phyloP scores from a whole-genome alignment of 208 protist genomes.

The Trypanosoma avium region DNA sequence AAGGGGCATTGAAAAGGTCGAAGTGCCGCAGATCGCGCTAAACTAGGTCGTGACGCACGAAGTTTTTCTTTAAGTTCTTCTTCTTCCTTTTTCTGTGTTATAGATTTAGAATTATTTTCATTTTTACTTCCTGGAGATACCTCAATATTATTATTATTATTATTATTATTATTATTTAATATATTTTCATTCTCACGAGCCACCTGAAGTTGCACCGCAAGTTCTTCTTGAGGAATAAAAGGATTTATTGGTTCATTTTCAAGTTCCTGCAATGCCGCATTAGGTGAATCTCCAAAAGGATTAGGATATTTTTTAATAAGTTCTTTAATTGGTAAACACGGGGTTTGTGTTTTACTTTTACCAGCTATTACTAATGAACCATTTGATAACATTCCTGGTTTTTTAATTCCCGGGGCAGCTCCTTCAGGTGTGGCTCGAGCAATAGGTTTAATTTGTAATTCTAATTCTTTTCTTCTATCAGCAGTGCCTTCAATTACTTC shows the following conservation, averaged over 20 bases:
- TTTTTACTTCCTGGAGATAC: neutral
- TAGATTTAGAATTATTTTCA: neutral
- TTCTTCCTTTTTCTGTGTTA: neutral
- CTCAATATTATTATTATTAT: neutral
- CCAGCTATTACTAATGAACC: neutral
- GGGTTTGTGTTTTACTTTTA: neutral
- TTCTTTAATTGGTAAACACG: slow-evolving; percentile 49
- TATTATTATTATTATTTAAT: neutral
- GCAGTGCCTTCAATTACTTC: slow-evolving; percentile 47
- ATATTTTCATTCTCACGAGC: slow-evolving; percentile 4
- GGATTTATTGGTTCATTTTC: slow-evolving; percentile 82
- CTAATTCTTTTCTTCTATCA: slow-evolving; percentile 51
- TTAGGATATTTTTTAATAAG: slow-evolving; percentile 77
- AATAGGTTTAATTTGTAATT: slow-evolving; percentile 21
- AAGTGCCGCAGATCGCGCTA: slow-evolving; percentile 15
- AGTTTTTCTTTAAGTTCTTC: slow-evolving; percentile 21
- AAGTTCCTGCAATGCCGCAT: slow-evolving; percentile 53
- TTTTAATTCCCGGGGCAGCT: slow-evolving; percentile 72
- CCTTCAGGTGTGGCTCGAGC: slow-evolving; percentile 72
- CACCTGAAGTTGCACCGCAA: slow-evolving; percentile 18
- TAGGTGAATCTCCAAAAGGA: slow-evolving; percentile 75
- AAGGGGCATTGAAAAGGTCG: slow-evolving; percentile 27
- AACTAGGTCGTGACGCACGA: slow-evolving; percentile 22
- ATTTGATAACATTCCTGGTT: slow-evolving; percentile 12
- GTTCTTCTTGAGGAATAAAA: slow-evolving; percentile 56